phyloP scores from a whole-genome alignment of 306 rosid species.

The Citrullus colocynthis region DNA sequence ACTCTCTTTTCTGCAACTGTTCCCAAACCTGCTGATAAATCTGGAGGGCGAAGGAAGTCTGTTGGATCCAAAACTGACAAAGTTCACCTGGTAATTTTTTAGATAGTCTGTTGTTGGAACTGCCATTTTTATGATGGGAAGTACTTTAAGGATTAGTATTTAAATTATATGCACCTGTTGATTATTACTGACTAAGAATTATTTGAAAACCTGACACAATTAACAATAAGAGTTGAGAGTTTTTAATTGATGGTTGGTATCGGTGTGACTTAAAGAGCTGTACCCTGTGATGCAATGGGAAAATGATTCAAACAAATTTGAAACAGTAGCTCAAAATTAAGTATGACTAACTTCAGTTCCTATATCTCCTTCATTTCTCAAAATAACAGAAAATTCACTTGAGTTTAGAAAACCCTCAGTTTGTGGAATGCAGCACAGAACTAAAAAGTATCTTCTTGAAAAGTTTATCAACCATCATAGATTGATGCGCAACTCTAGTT shows the following conservation, averaged over 20 bases:
- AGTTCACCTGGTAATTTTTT: constrained; percentile 69
- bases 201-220: background rate
- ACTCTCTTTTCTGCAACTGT: constrained; percentile 76
- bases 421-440: background rate
- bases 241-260: background rate
- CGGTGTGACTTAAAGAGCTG: background rate
- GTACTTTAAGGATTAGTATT: background rate
- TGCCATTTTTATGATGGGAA: background rate
- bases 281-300: background rate
- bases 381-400: background rate
- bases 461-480: background rate
- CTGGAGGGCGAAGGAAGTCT: constrained; percentile 73
- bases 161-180: background rate
- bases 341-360: background rate
- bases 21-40: constrained; percentile 74
- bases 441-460: background rate
- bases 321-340: background rate
- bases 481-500: background rate
- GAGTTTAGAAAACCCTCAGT: background rate
- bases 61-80: constrained; percentile 75
- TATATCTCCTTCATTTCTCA: background rate
- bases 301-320: background rate
- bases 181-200: background rate
- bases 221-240: background rate
- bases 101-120: background rate